Base-by-base conservation (phyloP, 1,139 yeast species). In the Scheffersomyces insectosa region DNA sequence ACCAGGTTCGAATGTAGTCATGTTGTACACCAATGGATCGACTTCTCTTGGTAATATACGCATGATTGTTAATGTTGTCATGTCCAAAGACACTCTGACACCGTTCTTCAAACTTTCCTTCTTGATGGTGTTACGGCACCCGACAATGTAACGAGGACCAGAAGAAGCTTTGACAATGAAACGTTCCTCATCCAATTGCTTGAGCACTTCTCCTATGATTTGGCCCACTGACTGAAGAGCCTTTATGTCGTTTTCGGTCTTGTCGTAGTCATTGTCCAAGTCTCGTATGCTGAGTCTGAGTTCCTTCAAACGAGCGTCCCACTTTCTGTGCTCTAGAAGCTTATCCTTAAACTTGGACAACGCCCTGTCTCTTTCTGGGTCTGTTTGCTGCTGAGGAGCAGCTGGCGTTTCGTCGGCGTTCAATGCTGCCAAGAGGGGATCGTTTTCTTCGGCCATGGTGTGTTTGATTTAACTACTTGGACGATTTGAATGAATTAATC, bases 191-290 rank as follows among this genome's bases (percentile, higher is more conserved):
- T 91, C 97, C 60, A 95, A 75, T 66, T 91, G 97, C 67, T 95
- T 95, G 71, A 95, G 80, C 23, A 95, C 96, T 66, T 95, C 99
- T 41, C 99, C 99, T 54, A 95, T 88, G 60, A 95, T 85, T 68
- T 95, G 99, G 4, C 99, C 99, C 50, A 95, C 96, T 49, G 96
- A 86, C 68, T 95, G 99, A 53, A 95, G 77, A 4, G 99, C 98
- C 68, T 90, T 91, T 65, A 93, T 93, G 60, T 93, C 98, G 56
- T 90, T 91, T 65, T 95, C 99, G 3, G 99, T 91, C 72, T 89
- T 90, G 46, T 88, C 95, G 65, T 83, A 93, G 51, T 85, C 85
- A 59, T 82, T 83, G 52, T 90, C 97, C 53, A 90, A 72, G 54
- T 81, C 95, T 65, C 91, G 85, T 70, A 93, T 88, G 49, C 85